Percentiles rank a stretch among this genome's conserved stretches.
phyloP scores from a whole-genome alignment of 345 rosid species.

The Eucalyptus shirleyi region DNA sequence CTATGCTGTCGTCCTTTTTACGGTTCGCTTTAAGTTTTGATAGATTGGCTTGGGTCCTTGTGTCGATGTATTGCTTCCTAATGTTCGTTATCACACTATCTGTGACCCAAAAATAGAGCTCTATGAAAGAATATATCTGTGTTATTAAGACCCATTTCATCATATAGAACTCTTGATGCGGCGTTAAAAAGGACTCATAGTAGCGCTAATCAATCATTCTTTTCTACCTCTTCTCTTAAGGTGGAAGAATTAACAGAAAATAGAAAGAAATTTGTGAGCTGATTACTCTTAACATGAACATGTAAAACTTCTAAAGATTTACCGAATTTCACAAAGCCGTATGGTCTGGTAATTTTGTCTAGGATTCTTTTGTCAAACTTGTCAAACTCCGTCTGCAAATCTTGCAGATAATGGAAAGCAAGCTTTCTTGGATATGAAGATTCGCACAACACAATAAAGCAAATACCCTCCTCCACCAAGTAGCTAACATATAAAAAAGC shows the following conservation, averaged over 20 bases:
- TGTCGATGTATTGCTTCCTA: conserved; percentile 41
- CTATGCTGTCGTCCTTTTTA: conserved; percentile 9
- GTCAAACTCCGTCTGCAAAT: conserved; percentile 36
- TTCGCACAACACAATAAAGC: conserved; percentile 43
- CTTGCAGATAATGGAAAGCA: conserved; percentile 44
- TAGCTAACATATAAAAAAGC: conserved; percentile 14
- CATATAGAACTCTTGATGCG: neutral
- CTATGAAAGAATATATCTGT: neutral
- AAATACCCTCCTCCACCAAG: conserved; percentile 29
- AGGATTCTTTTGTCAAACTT: conserved; percentile 12
- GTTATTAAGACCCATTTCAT: neutral
- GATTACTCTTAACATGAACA: neutral
- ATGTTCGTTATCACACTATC: conserved; percentile 25
- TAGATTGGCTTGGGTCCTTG: conserved; percentile 49
- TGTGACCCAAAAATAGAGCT: neutral
- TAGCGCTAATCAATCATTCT: neutral
- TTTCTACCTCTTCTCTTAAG: neutral
- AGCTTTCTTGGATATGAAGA: conserved; percentile 61
- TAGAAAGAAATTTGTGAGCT: neutral
- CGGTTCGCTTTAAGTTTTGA: conserved; percentile 28
- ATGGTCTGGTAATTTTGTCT: conserved; percentile 27
- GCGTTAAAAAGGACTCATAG: neutral
- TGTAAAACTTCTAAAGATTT: neutral
- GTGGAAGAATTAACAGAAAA: neutral
- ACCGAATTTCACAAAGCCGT: conserved; percentile 43